Evolutionary conservation across 305 asterid species (phyloP).

Genomic region (Salvia sclarea): DNA sequence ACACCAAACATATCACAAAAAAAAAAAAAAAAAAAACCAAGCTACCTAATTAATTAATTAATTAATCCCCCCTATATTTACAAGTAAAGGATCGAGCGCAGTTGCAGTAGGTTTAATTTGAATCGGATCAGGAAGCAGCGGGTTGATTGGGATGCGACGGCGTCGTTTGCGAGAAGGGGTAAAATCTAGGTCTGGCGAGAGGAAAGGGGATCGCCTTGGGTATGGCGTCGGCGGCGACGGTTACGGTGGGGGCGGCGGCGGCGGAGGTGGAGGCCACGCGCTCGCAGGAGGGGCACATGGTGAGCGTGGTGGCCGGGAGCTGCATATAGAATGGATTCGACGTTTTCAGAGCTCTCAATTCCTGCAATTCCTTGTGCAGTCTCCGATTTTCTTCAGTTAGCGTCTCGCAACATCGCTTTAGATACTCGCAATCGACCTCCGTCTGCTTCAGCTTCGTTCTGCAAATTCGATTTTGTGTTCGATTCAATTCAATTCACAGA

Average conservation of each 20-base stretch:
- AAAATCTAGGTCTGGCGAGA: slow-evolving; percentile 53
- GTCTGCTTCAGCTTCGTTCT: slow-evolving; percentile 94
- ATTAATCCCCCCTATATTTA: slow-evolving; percentile 40
- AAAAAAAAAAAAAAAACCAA: neutral
- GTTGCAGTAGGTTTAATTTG: too few relatives aligned
- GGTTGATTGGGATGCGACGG: slow-evolving; percentile 52
- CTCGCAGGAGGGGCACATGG: slow-evolving; percentile 92
- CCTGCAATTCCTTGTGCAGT: slow-evolving; percentile 74
- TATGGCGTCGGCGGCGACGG: neutral
- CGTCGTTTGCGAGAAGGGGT: slow-evolving; percentile 47
- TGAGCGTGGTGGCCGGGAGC: slow-evolving; percentile 77
- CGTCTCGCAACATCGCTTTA: slow-evolving; percentile 75
- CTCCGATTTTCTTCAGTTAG: slow-evolving; percentile 72
- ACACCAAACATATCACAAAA: slow-evolving; percentile 26
- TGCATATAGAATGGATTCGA: slow-evolving; percentile 77
- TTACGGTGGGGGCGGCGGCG: slow-evolving; percentile 11
- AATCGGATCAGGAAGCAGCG: slow-evolving; percentile 59
- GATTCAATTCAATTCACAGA: neutral
- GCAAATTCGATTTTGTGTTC: neutral
- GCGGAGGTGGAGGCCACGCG: slow-evolving; percentile 59
- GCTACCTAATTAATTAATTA: too few relatives aligned
- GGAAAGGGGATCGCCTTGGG: slow-evolving; percentile 49
- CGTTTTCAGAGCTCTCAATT: slow-evolving; percentile 67
- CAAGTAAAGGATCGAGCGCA: too few relatives aligned
- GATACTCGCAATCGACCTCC: slow-evolving; percentile 82